Evolutionary conservation across 2,329 filamentous ascomycete species (phyloP).

Genomic region (Phyllosticta paracitricarpa): DNA sequence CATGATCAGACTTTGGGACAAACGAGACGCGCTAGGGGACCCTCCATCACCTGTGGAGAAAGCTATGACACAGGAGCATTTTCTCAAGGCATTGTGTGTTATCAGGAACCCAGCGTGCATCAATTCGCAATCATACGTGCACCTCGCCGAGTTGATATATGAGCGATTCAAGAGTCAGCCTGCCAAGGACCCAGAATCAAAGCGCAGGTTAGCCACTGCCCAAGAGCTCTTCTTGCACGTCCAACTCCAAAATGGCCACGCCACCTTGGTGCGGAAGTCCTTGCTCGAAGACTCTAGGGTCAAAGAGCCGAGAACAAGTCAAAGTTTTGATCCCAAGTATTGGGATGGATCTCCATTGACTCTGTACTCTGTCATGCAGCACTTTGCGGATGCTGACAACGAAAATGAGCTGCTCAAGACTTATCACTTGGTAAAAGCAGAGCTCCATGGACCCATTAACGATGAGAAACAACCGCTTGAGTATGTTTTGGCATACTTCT

Average conservation of each 20-base stretch:
- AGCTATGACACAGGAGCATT: not conserved
- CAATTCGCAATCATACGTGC: not conserved
- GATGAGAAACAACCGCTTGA: constrained; percentile 26
- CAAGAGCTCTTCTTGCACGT: not conserved
- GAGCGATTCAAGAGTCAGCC: not conserved
- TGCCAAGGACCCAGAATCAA: not conserved
- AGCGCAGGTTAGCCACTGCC: not conserved
- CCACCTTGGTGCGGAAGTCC: not conserved
- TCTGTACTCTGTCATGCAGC: not conserved
- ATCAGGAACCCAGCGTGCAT: not conserved
- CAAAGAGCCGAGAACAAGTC: not conserved
- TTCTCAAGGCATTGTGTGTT: not conserved
- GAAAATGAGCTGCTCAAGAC: constrained; percentile 50
- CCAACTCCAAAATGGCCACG: not conserved
- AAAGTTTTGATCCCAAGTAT: not conserved
- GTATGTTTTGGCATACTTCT: constrained; percentile 49
- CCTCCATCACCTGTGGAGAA: not conserved
- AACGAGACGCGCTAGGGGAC: not conserved
- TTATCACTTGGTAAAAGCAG: constrained; percentile 39
- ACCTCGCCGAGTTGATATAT: not conserved
- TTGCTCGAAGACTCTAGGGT: not conserved
- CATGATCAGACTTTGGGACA: not conserved
- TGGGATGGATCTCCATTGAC: not conserved
- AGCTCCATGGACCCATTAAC: constrained; percentile 27
- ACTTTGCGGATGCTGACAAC: constrained; percentile 28